A percentile compares a stretch with the other conserved stretches of the same genome.
These are phyloP conservation scores for Ascochyta rabiei DNA, from an alignment of 2,329 filamentous ascomycete genomes.

Conservation along the genomic window DNA sequence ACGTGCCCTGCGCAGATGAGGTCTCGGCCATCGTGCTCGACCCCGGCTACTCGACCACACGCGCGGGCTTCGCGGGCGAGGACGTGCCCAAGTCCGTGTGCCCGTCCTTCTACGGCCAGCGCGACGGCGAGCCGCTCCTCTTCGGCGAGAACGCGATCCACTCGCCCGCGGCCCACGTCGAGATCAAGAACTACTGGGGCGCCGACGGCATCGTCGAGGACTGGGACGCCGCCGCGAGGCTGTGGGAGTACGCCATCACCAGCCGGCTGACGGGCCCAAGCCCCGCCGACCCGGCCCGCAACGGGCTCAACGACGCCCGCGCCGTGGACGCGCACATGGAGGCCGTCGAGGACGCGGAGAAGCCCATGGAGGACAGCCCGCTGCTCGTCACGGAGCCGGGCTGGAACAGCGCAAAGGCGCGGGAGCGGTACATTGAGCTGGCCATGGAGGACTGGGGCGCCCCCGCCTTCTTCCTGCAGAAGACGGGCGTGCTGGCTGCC, in stretches of 20 bases:
- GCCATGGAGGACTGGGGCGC: slow-evolving; percentile 97
- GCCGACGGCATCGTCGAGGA: slow-evolving; percentile 90
- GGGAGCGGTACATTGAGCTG: slow-evolving; percentile 94
- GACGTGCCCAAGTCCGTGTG: slow-evolving; percentile 94
- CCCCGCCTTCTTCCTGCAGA: slow-evolving; percentile 91
- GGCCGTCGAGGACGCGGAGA: slow-evolving; percentile 66
- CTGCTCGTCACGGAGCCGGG: slow-evolving; percentile 92
- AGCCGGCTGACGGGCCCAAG: slow-evolving; percentile 82
- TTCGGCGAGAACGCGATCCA: slow-evolving; percentile 93
- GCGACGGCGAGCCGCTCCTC: slow-evolving; percentile 59
- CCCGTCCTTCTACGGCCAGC: slow-evolving; percentile 81
- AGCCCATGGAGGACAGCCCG: slow-evolving; percentile 85
- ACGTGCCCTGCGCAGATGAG: slow-evolving; percentile 70
- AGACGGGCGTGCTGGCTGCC: slow-evolving; percentile 86
- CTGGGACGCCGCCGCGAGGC: slow-evolving; percentile 86
- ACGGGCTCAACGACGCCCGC: slow-evolving; percentile 75
- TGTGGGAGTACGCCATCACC: slow-evolving; percentile 94
- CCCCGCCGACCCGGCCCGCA: slow-evolving; percentile 71
- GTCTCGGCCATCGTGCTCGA: slow-evolving; percentile 97
- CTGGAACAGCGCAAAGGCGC: slow-evolving; percentile 85
- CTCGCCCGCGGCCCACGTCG: slow-evolving; percentile 74
- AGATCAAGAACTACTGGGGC: slow-evolving; percentile 91
- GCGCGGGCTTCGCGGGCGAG: slow-evolving; percentile 96
- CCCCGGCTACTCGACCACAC: slow-evolving; percentile 86
- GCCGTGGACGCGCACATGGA: slow-evolving; percentile 62